Base-by-base conservation (phyloP, 768 basidiomycete genomes). In the Amanita rimosa region DNA sequence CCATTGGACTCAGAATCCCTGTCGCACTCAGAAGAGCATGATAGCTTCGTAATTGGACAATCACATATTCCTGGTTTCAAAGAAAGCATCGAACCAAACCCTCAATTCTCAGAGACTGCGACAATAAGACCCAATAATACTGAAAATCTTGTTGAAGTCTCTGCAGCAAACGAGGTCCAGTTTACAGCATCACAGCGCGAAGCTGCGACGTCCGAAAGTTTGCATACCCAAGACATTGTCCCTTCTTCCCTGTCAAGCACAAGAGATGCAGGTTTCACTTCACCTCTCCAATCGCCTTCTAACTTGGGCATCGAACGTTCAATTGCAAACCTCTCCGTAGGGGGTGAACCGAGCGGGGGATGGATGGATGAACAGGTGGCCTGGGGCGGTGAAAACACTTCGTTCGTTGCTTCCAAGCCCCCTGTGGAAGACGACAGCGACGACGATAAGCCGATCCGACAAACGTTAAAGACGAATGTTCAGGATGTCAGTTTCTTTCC, bases 391-490 rank as follows among this genome's bases (percentile, higher is more conserved):
- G 55, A 56, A 27, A 40, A 37, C 29, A 48, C 39, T 47, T 51
- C 31, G 22, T 56, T 53, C 51, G 52, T 54, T 22, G 54, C 44
- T 27, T 53, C 55, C 40, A 49, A 52, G 34, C 53, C 58, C 27
- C 40, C 49, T 29, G 34, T 44, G 35, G 75, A 79, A 35, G 78
- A 81, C 4, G 80, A 83, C 52, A 77, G 76, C 46, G 81, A 83
- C 53, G 81, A 83, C 50, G 81, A 83, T 58, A 81, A 73, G 49
- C 81, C 81, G 21, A 80, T 83, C 53, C 66, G 74, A 22, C 78
- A 79, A 57, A 67, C 69, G 17, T 54, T 71, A 45, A 67, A 59
- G 48, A 50, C 58, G 35, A 57, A 61, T 50, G 59, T 64, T 37
- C 57, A 61, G 42, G 57, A 62, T 26, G 68, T 68, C 34, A 54